Evolutionary conservation across 73 alveolate species (phyloP).

Genomic region (Paramecium tetraurelia): DNA sequence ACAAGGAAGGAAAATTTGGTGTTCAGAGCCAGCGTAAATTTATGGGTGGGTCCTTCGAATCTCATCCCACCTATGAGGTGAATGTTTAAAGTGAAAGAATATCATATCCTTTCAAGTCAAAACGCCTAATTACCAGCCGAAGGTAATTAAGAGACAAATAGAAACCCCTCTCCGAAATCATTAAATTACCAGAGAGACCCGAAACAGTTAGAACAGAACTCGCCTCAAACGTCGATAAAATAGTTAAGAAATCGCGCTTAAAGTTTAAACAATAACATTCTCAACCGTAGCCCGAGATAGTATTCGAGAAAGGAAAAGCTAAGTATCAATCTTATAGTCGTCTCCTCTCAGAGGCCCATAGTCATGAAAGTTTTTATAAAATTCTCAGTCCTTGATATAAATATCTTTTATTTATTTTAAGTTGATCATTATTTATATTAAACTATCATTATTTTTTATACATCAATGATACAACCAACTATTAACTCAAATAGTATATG

Average conservation of each 20-base stretch:
- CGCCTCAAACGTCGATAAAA: not conserved
- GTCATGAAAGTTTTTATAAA: constrained; percentile 9
- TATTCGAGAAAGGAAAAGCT: constrained; percentile 5
- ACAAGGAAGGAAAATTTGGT: not conserved
- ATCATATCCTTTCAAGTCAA: constrained; percentile 17
- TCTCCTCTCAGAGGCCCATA: constrained; percentile 27
- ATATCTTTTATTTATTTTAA: not conserved
- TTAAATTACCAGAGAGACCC: not conserved
- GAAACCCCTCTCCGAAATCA: constrained; percentile 20
- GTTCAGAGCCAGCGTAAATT: constrained; percentile 11
- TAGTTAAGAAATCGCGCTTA: constrained; percentile 3
- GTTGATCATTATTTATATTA: not conserved
- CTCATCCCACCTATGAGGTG: not conserved
- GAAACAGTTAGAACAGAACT: not conserved
- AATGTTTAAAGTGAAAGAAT: constrained; percentile 18
- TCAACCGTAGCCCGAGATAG: constrained; percentile 14
- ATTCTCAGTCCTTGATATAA: not conserved
- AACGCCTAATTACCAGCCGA: not conserved
- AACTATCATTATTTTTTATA: not conserved
- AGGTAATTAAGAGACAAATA: not conserved
- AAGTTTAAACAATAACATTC: constrained; percentile 19
- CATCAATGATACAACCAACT: not conserved
- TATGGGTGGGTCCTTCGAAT: not conserved
- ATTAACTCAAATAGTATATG: not conserved
- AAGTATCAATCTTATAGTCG: constrained; percentile 31